Base-by-base conservation (phyloP, 805 yeast species). In the Suhomyces kilbournensis region DNA sequence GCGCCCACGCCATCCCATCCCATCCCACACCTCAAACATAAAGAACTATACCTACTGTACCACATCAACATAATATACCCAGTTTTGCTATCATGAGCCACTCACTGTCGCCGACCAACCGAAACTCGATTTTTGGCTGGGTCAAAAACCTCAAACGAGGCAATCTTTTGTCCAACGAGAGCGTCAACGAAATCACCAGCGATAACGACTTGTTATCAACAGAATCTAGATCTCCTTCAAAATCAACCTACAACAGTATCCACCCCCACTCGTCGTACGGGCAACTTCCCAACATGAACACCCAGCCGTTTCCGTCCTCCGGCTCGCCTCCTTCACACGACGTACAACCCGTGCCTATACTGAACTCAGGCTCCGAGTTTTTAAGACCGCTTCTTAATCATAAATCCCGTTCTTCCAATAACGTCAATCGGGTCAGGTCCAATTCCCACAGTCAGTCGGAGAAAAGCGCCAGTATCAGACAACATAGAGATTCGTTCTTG, bases 401-500 rank as follows among this genome's bases (percentile, higher is more conserved):
- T 56, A 79, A 80, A 60, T 73, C 82, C 17, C 65, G 82, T 35
- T 79, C 83, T 20, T 71, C 82, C 14, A 79, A 77, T 58, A 75
- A 76, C 58, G 74, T 76, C 42, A 65, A 66, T 53, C 56, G 76
- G 49, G 69, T 65, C 10, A 60, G 77, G 19, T 71, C 79, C 7
- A 74, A 76, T 68, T 58, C 68, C 49, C 53, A 67, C 64, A 51
- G 60, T 58, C 69, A 62, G 43, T 55, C 58, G 59, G 76, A 57
- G 26, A 60, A 60, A 54, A 62, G 60, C n/a, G 55, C 70, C 7
- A 61, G 61, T 39, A 63, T 78, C 17, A 67, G 79, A 53, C 80
- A 75, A 53, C 82, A 78, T 54, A 66, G 84, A 9, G 84, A 81
- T 59, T 70, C 78, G 3, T 81, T 79, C 56, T 61, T 80, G 60